These are phyloP conservation scores for Toxicodendron radicans DNA, from an alignment of 345 rosid species.

Conservation along the genomic window DNA sequence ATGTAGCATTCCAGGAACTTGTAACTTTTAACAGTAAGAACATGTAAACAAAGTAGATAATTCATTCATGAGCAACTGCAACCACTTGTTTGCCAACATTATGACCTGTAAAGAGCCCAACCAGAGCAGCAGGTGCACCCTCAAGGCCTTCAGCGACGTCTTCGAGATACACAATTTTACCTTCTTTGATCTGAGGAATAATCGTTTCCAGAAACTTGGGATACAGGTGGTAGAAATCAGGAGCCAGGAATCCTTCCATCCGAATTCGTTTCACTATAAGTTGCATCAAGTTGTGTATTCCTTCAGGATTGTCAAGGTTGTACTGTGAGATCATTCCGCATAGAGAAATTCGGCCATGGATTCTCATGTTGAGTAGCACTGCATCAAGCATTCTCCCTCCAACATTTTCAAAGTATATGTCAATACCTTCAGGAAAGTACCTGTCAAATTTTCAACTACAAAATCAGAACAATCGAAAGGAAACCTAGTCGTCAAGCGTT, in stretches of 20 bases:
- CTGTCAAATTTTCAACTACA: neutral
- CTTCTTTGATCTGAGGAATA: constrained; percentile 22
- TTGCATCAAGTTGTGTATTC: constrained; percentile 8
- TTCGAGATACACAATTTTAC: constrained; percentile 24
- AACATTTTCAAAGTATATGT: constrained; percentile 13
- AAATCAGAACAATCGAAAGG: no score
- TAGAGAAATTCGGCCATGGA: neutral
- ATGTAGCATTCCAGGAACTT: no score
- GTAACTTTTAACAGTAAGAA: neutral
- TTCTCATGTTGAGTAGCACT: constrained; percentile 11
- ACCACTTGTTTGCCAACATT: constrained; percentile 29
- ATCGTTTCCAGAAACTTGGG: constrained; percentile 24
- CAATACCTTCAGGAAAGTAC: constrained; percentile 12
- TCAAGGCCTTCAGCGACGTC: constrained; percentile 26
- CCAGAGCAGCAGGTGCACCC: constrained; percentile 26
- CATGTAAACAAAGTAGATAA: neutral
- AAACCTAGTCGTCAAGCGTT: no score
- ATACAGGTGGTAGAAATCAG: constrained; percentile 12
- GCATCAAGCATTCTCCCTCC: constrained; percentile 12
- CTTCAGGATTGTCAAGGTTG: neutral
- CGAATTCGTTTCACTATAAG: constrained; percentile 14
- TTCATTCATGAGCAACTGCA: constrained; percentile 17
- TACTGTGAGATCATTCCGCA: constrained; percentile 11
- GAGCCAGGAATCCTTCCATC: constrained; percentile 19
- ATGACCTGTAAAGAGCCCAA: constrained; percentile 22